Evolutionary conservation across 768 basidiomycete species (phyloP).

Genomic region (Mrakia gelida): DNA sequence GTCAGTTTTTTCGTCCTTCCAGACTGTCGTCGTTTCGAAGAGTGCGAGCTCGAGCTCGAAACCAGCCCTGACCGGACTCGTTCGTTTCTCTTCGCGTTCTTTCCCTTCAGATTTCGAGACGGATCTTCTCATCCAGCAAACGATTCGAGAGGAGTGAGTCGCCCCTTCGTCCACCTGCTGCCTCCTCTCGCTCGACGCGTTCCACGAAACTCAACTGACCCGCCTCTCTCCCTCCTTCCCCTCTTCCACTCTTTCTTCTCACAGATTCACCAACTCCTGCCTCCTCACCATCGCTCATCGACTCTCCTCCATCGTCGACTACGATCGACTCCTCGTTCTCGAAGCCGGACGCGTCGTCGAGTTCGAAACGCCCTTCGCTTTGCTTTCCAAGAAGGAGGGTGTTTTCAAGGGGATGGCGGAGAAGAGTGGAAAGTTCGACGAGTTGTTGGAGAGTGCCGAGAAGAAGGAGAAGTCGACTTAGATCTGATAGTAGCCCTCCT

Average conservation of each 20-base stretch:
- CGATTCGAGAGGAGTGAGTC: background rate
- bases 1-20: no score
- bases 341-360: slow-evolving; percentile 44
- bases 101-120: background rate
- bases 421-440: slow-evolving; percentile 43
- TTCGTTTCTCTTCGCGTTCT: no score
- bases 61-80: no score
- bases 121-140: background rate
- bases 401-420: slow-evolving; percentile 40
- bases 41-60: no score
- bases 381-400: slow-evolving; percentile 40
- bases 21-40: no score
- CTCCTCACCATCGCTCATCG: slow-evolving; percentile 41
- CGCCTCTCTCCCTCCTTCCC: background rate
- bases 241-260: background rate
- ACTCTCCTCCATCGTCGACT: slow-evolving; percentile 43
- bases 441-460: slow-evolving; percentile 38
- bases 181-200: background rate
- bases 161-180: background rate
- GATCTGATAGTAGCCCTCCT: background rate
- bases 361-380: slow-evolving; percentile 40
- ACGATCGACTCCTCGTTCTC: slow-evolving; percentile 44
- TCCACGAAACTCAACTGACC: background rate
- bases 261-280: slow-evolving; percentile 1
- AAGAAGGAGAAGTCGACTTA: background rate